These are phyloP conservation scores for Fraxinus latifolia DNA, from an alignment of 305 asterid species.

Conservation along the genomic window DNA sequence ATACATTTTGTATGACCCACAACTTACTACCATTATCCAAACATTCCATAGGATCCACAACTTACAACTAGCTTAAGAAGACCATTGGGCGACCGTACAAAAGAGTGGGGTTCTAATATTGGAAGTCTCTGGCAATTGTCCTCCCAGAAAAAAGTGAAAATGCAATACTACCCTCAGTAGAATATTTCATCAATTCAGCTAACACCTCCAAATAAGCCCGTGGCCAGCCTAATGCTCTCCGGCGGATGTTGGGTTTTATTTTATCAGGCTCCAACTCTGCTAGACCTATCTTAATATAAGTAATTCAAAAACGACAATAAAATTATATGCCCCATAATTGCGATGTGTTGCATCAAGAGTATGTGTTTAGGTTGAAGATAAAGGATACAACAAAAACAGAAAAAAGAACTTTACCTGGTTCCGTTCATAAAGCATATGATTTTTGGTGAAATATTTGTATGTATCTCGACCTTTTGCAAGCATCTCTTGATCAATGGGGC, in stretches of 20 bases:
- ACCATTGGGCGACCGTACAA: neutral
- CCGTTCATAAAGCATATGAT: slow-evolving; percentile 90
- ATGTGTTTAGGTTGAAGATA: neutral
- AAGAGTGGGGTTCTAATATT: neutral
- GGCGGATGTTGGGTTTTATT: neutral
- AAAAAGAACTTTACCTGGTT: slow-evolving; percentile 59
- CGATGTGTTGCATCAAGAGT: neutral
- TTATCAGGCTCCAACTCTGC: neutral
- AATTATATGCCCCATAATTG: neutral
- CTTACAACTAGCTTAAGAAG: neutral
- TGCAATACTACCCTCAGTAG: neutral
- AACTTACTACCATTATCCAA: neutral
- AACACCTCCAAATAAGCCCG: neutral
- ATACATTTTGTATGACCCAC: neutral
- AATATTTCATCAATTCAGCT: neutral
- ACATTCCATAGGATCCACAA: neutral
- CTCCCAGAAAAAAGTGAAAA: neutral
- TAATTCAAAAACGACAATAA: neutral
- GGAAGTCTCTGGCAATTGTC: neutral
- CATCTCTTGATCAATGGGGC: slow-evolving; percentile 77
- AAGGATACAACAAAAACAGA: neutral
- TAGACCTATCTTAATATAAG: neutral
- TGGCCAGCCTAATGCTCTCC: neutral
- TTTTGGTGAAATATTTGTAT: slow-evolving; percentile 83
- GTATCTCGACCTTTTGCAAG: slow-evolving; percentile 90